A percentile compares a stretch with the other conserved stretches of the same genome.
Evolutionary conservation across 208 protist genomes (phyloP).

Genomic region (Lotmaria passim): DNA sequence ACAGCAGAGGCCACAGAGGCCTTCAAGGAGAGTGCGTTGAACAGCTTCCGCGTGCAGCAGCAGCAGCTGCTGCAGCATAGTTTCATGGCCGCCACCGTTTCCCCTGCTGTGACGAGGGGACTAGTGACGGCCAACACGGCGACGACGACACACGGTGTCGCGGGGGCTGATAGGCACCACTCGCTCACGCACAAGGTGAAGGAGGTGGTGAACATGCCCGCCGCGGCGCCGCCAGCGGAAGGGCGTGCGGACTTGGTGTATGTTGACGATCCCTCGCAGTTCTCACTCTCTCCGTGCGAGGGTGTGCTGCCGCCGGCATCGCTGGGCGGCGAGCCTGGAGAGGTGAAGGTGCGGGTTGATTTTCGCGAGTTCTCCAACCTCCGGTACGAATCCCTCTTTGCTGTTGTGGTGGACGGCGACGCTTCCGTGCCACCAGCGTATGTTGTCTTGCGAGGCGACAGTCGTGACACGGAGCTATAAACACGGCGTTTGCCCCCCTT

Average conservation of each 20-base stretch:
- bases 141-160: conserved; percentile 27
- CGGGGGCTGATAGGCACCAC: conserved; percentile 9
- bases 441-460: conserved; percentile 75
- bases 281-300: conserved; percentile 46
- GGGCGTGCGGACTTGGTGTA: conserved; percentile 31
- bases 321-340: conserved; percentile 67
- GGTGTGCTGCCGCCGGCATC: conserved; percentile 73
- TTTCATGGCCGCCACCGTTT: not conserved
- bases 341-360: conserved; percentile 41
- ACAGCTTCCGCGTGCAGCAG: conserved; percentile 28
- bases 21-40: conserved; percentile 3
- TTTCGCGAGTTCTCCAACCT: conserved; percentile 77
- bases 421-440: conserved; percentile 34
- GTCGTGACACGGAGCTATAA: conserved; percentile 83
- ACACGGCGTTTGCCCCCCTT: not conserved
- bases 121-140: conserved; percentile 16
- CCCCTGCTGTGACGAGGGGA: not conserved
- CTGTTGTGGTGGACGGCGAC: conserved; percentile 55
- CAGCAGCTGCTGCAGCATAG: conserved; percentile 17
- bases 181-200: conserved; percentile 42
- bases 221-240: conserved; percentile 29
- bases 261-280: conserved; percentile 45
- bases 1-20: conserved; percentile 13
- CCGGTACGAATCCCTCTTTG: conserved; percentile 71
- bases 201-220: conserved; percentile 52